Evolutionary conservation across 148 eudicot species (phyloP).

Genomic region (Camellia lanceoleosa): DNA sequence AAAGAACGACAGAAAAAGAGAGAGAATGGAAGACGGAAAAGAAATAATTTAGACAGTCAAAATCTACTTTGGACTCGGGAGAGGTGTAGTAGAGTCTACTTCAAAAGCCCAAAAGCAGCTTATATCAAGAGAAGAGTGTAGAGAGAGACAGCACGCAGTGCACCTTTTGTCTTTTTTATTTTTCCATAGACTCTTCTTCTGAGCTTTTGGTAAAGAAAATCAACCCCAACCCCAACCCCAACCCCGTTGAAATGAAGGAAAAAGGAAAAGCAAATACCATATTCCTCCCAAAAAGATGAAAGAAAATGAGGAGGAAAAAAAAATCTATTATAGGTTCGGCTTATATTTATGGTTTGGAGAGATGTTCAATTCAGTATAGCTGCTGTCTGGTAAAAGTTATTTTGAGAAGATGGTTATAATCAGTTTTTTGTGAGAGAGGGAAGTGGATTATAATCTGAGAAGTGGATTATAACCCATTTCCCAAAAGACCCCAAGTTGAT

Average conservation of each 20-base stretch:
- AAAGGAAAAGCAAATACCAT: neutral
- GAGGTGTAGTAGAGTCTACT: constrained; percentile 9
- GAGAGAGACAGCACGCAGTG: neutral
- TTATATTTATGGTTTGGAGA: too few relatives aligned
- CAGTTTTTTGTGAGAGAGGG: too few relatives aligned
- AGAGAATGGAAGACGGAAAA: neutral
- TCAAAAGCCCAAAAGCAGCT: neutral
- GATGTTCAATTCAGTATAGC: too few relatives aligned
- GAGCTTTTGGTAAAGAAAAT: constrained; percentile 1
- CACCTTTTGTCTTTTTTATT: neutral
- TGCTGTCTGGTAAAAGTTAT: too few relatives aligned
- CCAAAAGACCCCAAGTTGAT: too few relatives aligned
- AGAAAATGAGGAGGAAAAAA: neutral
- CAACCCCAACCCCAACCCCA: neutral
- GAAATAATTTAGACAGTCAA: neutral
- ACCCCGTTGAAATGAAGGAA: neutral
- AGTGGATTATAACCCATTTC: too few relatives aligned
- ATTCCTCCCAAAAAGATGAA: neutral
- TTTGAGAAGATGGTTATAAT: too few relatives aligned
- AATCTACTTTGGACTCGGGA: constrained; percentile 12
- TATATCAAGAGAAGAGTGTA: too few relatives aligned
- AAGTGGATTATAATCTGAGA: too few relatives aligned
- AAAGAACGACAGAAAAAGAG: neutral
- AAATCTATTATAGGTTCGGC: too few relatives aligned
- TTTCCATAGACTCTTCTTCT: neutral